Evolutionary conservation across 352 stramenopile species (phyloP).

Genomic region (Plasmopara halstedii): DNA sequence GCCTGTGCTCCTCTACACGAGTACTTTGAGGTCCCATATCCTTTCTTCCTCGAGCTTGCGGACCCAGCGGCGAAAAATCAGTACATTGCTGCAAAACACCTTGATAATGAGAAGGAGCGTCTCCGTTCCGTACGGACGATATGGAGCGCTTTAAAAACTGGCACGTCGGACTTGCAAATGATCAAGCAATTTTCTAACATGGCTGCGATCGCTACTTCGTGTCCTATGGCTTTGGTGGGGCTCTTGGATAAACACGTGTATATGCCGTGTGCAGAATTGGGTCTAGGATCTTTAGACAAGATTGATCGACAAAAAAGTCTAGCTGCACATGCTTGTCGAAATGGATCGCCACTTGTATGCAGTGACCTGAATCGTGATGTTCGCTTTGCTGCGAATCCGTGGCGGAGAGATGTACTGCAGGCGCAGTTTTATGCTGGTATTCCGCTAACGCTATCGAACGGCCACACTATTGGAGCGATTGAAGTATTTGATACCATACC

Average conservation of each 20-base stretch:
- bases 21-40: conserved; percentile 65
- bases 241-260: conserved; percentile 72
- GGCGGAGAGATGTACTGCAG: conserved; percentile 44
- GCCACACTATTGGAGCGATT: conserved; percentile 67
- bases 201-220: conserved; percentile 70
- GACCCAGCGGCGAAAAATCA: conserved; percentile 38
- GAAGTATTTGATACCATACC: conserved; percentile 63
- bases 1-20: conserved; percentile 54
- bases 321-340: conserved; percentile 64
- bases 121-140: conserved; percentile 52
- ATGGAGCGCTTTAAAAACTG: conserved; percentile 32
- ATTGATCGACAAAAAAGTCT: conserved; percentile 59
- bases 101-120: conserved; percentile 65
- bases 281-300: conserved; percentile 25
- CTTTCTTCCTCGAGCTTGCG: conserved; percentile 51
- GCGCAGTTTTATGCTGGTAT: conserved; percentile 79
- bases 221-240: conserved; percentile 53
- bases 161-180: conserved; percentile 32
- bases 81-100: conserved; percentile 54
- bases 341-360: conserved; percentile 65
- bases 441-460: conserved; percentile 71
- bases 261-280: conserved; percentile 45
- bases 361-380: conserved; percentile 65
- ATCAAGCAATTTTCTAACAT: conserved; percentile 74
- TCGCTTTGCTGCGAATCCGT: conserved; percentile 68